Base-by-base conservation (phyloP, 2,329 filamentous ascomycete genomes). In the Penicillium crustosum region DNA sequence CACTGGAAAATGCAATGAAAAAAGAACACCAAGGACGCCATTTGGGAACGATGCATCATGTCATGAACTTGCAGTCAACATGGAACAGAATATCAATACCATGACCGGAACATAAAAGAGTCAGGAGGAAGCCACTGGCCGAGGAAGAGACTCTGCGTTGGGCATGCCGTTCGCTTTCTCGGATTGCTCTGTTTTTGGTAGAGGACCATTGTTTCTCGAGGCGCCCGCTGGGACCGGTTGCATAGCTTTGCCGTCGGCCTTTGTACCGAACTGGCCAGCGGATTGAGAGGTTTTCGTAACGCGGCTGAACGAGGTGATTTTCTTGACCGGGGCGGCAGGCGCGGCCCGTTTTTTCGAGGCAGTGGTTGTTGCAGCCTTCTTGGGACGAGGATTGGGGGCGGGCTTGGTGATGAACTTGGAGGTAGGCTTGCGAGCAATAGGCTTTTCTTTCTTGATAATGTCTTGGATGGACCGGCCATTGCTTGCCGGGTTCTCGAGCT, bases 171-270 rank as follows among this genome's bases (percentile, higher is more conserved):
- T 49, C 48, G 49, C 21, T 23, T 39, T 48, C 35, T 41, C 36
- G 3, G 49, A 19, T 31, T 57, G 49, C 17, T 19, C 35, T 41
- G 19, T 70, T 61, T 39, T 70, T 70, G 70, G 41, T 51, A 74
- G 63, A n/a, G 67, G 66, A 2, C 73, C 69, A 53, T 77, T 78
- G 57, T 69, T 76, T 55, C 70, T 71, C 15, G 69, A 68, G 38
- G 71, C 71, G 35, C 70, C 68, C 4, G 69, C 64, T 31, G 73
- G 68, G 50, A 77, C 58, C 21, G 71, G 67, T 25, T 68, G 68
- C 71, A 77, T 75, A 12, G 72, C 66, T 49, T 74, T 74, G 51
- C 62, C 61, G 10, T 68, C 63, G 19, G 61, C 65, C 41, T 71
- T 69, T 59, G 75, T 70, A 44, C 60, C 62, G 12, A 51, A 15